Evolutionary conservation across 2,329 filamentous ascomycete species (phyloP), one percentile per base, ranked within the genome.

Genomic region (Pseudocercospora pini-densiflorae): DNA sequence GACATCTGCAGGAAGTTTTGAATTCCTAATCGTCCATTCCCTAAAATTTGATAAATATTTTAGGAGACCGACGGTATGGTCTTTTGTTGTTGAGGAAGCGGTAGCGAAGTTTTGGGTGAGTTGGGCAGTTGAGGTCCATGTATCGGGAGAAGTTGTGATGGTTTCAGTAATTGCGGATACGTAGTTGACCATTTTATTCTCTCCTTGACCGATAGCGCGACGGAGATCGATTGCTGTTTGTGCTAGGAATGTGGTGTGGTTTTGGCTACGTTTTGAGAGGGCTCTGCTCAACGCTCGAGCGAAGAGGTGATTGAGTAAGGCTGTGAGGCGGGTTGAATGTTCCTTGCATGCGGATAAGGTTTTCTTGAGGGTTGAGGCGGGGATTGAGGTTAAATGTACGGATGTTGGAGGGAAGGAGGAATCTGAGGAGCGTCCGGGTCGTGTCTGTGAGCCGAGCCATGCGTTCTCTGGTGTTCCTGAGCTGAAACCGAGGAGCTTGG

Each of bases 61-160:
- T 40, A 85, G 71, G 9, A 85, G 69, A 0, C 80, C 82, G 9
- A 84, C 75, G 1, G 82, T 72, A 62, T 83, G 81, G 47, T 83
- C 78, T 5, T 76, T 68, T 0, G 80, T 70, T 0, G 71, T 77
- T 0, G 67, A 68, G 0, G 78, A 77, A 19, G 73, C 68, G 33
- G 76, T 68, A 5, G 77, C 76, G 0, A 84, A 72, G 1, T 64
- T 58, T 16, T 71, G 68, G 0, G 81, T 82, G 12, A 75, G 75
- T 1, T 57, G 61, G 8, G 73, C 68, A 0, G 79, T 79, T 2
- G 71, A 66, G 1, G 43, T 27, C 83, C 83, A 85, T 6, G 21
- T 47, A 10, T 4, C 21, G n/a, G 2, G 45, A 12, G 2, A 66
- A 2, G 10, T 59, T 2, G n/a, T 47, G 12, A 72, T 33, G 2